Conservation (phyloP, 148 eudicot species). For the Chenopodium album region DNA sequence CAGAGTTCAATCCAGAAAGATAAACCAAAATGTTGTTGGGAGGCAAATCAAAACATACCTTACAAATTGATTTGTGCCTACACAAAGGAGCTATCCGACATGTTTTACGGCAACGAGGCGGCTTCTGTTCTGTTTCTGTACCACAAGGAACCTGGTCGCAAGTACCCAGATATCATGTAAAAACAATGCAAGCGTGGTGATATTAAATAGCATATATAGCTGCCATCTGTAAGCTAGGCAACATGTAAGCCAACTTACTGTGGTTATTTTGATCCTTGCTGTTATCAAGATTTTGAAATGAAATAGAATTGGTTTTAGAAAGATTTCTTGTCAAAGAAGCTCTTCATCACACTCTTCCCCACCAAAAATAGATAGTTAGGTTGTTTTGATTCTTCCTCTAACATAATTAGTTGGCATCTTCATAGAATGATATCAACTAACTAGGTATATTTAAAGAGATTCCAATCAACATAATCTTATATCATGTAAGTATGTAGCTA, state of each 20-base stretch:
- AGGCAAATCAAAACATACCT: conserved; percentile 45
- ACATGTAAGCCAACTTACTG: background rate
- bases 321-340: too few species aligned
- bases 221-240: background rate
- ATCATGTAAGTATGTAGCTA: background rate
- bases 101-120: conserved; percentile 84
- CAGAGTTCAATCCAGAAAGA: conserved; percentile 4
- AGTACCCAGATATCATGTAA: conserved; percentile 3
- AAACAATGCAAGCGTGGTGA: too few species aligned
- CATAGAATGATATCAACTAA: background rate
- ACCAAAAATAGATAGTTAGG: too few species aligned
- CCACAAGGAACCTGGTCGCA: conserved; percentile 92
- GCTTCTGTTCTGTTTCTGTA: conserved; percentile 83
- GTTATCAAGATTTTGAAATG: too few species aligned
- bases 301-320: too few species aligned
- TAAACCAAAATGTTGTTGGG: background rate
- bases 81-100: conserved; percentile 71
- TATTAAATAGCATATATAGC: background rate
- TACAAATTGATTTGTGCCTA: conserved; percentile 60
- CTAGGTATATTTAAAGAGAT: background rate
- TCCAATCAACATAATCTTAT: background rate
- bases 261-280: too few species aligned
- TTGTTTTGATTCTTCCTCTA: background rate
- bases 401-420: background rate
- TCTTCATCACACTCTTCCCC: too few species aligned